Evolutionary conservation across 108 stramenopile genomes (phyloP), one percentile per base, ranked within the genome.

Genomic region (Pseudonitzschia delicatissima): DNA sequence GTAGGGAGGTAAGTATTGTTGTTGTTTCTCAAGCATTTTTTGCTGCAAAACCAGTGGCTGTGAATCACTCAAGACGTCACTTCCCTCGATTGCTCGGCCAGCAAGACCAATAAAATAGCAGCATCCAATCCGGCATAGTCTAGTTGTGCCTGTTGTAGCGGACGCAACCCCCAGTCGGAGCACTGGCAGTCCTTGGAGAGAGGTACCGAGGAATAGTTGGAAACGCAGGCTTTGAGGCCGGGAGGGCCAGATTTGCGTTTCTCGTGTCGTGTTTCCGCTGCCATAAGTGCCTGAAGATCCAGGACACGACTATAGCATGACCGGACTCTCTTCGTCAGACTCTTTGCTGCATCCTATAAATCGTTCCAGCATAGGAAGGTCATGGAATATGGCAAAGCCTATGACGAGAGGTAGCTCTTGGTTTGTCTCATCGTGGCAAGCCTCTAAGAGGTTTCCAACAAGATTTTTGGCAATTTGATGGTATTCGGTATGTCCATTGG

Each of bases 101-200:
- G 37, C 18, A 83, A 49, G 8, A 34, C 33, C 2, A 77, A 57
- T 20, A 79, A 36, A 8, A 83, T 28, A 20, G 76, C 77, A 17
- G 77, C 77, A 77, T 83, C 82, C 53, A 83, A 45, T 7, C 59
- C 69, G 26, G 82, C 82, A 61, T 83, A 83, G 25, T 80, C 45
- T 4, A 77, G 32, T 64, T 83, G 82, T 9, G 39, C 11, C 31
- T 52, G 17, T 5, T 65, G 31, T 28, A 83, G 51, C 4, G 82
- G 82, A 11, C 82, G 62, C 25, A 39, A 12, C 20, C 45, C 63
- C 82, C 82, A 83, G 25, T 76, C 67, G 0, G 74, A 75, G 45
- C 83, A 80, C 66, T 84, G 83, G 37, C 77, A 44, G 15, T 58
- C 45, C 31, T 79, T 79, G 33, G 69, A 79, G 7, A 79, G 45